These are phyloP conservation scores for Blastocystis sp. DNA, from an alignment of 352 stramenopile species.

Conservation along the genomic window DNA sequence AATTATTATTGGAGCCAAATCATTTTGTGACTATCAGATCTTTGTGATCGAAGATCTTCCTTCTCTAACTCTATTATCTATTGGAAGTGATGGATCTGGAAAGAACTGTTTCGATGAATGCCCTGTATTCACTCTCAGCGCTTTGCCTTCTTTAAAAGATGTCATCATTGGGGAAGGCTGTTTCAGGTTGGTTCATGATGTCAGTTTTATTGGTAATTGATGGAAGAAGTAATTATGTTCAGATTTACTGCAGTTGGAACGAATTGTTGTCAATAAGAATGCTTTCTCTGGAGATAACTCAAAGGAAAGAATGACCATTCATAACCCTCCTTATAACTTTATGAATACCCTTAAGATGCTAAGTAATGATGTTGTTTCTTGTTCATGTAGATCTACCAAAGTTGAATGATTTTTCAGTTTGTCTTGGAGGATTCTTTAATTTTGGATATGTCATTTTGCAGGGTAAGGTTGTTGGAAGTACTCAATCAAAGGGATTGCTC, in stretches of 20 bases:
- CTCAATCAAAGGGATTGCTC: background rate
- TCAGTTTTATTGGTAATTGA: background rate
- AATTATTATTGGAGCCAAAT: background rate
- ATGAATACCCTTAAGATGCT: background rate
- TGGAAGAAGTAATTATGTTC: background rate
- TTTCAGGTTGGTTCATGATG: background rate
- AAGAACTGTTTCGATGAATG: background rate
- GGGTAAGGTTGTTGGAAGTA: background rate
- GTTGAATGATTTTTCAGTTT: background rate
- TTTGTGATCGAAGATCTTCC: background rate
- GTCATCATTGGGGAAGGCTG: background rate
- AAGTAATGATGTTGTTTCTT: background rate
- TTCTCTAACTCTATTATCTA: background rate
- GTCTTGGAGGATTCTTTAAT: background rate
- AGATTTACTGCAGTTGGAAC: background rate
- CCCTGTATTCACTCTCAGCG: background rate
- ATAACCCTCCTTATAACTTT: background rate
- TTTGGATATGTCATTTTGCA: background rate
- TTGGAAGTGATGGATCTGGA: background rate
- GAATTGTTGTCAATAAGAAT: background rate
- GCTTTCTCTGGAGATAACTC: background rate
- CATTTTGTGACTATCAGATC: background rate
- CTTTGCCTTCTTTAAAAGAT: background rate
- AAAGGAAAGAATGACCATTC: background rate
- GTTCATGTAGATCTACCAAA: background rate